phyloP scores from a whole-genome alignment of 2,329 filamentous ascomycete species.

The Colletotrichum noveboracense region DNA sequence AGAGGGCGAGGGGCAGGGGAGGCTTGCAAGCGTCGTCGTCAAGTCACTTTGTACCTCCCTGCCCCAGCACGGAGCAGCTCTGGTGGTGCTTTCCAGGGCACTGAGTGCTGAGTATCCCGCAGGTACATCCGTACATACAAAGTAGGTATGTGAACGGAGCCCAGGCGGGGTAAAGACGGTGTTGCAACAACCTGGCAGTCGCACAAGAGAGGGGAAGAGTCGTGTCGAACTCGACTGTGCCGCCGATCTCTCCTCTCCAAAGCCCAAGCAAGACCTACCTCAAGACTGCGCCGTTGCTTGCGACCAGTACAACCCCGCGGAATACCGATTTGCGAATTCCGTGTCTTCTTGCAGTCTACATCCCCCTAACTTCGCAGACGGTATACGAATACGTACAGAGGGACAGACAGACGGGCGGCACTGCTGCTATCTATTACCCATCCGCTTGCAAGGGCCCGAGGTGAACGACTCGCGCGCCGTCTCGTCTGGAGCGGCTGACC shows the following conservation, averaged over 20 bases:
- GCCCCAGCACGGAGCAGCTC: neutral
- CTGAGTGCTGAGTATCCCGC: neutral
- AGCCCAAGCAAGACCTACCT: neutral
- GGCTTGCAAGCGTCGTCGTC: neutral
- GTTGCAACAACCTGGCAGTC: neutral
- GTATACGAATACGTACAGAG: neutral
- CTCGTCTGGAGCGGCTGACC: conserved; percentile 7
- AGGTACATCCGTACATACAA: neutral
- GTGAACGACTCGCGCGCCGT: conserved; percentile 13
- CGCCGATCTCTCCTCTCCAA: neutral
- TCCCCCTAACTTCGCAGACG: neutral
- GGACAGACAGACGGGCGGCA: neutral
- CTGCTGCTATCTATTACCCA: neutral
- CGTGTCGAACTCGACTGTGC: neutral
- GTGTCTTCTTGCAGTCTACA: neutral
- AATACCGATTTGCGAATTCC: neutral
- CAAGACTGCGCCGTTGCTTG: neutral
- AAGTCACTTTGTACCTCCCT: neutral
- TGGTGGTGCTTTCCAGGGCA: neutral
- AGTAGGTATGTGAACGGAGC: neutral
- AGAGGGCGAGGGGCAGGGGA: neutral
- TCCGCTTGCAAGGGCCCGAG: neutral
- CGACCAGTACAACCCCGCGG: neutral
- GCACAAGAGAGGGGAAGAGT: conserved; percentile 15
- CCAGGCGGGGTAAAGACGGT: conserved; percentile 7